phyloP scores from a whole-genome alignment of 306 rosid genomes.

The Pueraria montana region DNA sequence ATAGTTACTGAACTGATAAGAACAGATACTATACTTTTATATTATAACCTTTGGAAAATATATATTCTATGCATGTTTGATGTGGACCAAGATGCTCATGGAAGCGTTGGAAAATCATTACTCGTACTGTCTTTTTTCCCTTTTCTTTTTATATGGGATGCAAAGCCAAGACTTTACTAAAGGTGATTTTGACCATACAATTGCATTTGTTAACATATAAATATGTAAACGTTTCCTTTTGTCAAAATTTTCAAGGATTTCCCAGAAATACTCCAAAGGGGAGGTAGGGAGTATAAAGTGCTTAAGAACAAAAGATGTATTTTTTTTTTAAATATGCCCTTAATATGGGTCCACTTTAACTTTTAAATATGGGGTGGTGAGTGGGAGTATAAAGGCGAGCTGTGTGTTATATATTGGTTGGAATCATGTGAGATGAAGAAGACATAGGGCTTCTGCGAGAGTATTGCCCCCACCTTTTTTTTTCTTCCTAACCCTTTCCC shows the following conservation, averaged over 20 bases:
- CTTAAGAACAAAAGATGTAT: constrained; percentile 41
- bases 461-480: constrained; percentile 36
- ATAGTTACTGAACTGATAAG: constrained; percentile 46
- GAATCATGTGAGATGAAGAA: constrained; percentile 54
- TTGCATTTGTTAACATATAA: background rate
- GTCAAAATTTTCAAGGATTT: constrained; percentile 20
- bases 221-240: constrained; percentile 23
- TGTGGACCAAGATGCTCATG: constrained; percentile 62
- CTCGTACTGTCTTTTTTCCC: constrained; percentile 45
- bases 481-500: constrained; percentile 29
- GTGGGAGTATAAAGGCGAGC: constrained; percentile 61
- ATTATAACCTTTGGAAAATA: constrained; percentile 44
- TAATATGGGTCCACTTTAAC: constrained; percentile 42
- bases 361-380: constrained; percentile 63
- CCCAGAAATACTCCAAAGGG: constrained; percentile 36
- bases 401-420: constrained; percentile 51
- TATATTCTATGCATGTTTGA: constrained; percentile 55
- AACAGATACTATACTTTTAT: constrained; percentile 40
- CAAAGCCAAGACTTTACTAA: constrained; percentile 57
- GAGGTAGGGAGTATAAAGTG: constrained; percentile 46
- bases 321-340: background rate
- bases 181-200: constrained; percentile 65
- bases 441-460: constrained; percentile 33
- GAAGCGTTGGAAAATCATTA: constrained; percentile 53
- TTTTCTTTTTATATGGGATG: constrained; percentile 51